A percentile compares a stretch with the other conserved stretches of the same genome.
Evolutionary conservation across 805 yeast genomes (phyloP).

Genomic region (Candida krabiensis): DNA sequence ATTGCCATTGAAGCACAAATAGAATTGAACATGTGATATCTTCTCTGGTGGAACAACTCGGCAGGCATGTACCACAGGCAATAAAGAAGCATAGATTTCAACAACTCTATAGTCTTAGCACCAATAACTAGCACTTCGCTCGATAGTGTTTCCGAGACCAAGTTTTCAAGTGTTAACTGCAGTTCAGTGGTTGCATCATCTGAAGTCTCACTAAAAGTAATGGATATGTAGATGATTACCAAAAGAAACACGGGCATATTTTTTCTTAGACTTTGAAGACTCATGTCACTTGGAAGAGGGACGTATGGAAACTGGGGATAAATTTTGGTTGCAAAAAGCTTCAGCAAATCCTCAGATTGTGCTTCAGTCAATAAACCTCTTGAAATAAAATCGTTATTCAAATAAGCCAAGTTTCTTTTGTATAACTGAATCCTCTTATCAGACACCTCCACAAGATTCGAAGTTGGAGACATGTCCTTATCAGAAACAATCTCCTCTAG

Average conservation of each 20-base stretch:
- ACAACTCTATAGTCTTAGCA: conserved; percentile 63
- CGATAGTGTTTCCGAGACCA: conserved; percentile 49
- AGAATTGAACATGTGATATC: conserved; percentile 68
- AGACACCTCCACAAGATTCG: conserved; percentile 45
- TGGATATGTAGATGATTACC: conserved; percentile 62
- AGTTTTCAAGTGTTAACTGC: conserved; percentile 50
- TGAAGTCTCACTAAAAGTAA: conserved; percentile 37
- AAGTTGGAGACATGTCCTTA: conserved; percentile 43
- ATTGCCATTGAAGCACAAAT: conserved; percentile 67
- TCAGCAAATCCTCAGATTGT: conserved; percentile 58
- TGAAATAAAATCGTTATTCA: conserved; percentile 49
- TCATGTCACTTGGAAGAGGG: conserved; percentile 43
- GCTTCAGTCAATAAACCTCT: conserved; percentile 55
- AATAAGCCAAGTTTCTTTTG: conserved; percentile 22
- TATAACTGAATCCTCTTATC: conserved; percentile 40
- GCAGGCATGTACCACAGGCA: conserved; percentile 84
- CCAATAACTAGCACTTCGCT: conserved; percentile 70
- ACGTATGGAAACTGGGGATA: conserved; percentile 57
- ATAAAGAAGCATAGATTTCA: conserved; percentile 60
- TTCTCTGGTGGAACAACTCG: conserved; percentile 75
- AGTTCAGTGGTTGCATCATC: conserved; percentile 35
- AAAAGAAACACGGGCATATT: conserved; percentile 63
- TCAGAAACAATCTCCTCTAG: conserved; percentile 35
- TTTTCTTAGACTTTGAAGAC: conserved; percentile 48
- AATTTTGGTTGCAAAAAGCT: conserved; percentile 47